Percentiles rank a stretch among this genome's conserved stretches.
These are phyloP conservation scores for Exutisphaerella laricina DNA, from an alignment of 2,329 filamentous ascomycete species.

Conservation along the genomic window DNA sequence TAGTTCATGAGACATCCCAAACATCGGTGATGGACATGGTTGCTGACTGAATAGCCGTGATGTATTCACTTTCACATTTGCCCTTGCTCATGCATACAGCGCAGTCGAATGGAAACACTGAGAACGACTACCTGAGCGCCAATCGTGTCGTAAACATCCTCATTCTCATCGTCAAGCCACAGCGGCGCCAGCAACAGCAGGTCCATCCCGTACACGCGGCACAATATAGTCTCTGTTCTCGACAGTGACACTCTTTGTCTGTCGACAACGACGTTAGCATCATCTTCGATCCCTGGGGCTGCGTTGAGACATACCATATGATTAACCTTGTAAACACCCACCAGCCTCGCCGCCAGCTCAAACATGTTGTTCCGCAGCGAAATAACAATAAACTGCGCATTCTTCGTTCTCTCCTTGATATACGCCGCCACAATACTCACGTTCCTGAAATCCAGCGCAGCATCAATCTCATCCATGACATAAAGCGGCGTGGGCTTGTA, in stretches of 20 bases:
- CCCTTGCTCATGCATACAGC: too few relatives aligned
- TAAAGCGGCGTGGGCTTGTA: slow-evolving; percentile 97
- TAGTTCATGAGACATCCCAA: too few relatives aligned
- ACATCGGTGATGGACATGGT: too few relatives aligned
- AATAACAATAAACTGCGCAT: slow-evolving; percentile 98
- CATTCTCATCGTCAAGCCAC: slow-evolving; percentile 1
- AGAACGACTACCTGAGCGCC: too few relatives aligned
- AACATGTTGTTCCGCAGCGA: slow-evolving; percentile 99
- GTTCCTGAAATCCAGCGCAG: slow-evolving; percentile 94
- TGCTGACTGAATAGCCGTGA: too few relatives aligned
- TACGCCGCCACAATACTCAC: slow-evolving; percentile 97
- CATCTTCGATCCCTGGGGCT: not conserved
- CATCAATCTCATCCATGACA: slow-evolving; percentile 99
- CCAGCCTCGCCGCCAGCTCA: slow-evolving; percentile 87
- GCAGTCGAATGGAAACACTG: too few relatives aligned
- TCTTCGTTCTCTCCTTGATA: slow-evolving; percentile 98
- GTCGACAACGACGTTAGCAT: slow-evolving; percentile 10
- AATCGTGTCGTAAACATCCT: too few relatives aligned
- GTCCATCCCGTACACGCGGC: slow-evolving; percentile 12
- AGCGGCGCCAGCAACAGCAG: not conserved
- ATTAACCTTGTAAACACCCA: slow-evolving; percentile 99
- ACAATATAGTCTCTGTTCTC: slow-evolving; percentile 47
- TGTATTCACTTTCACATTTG: too few relatives aligned
- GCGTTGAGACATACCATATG: slow-evolving; percentile 61
- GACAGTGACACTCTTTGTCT: slow-evolving; percentile 51